Base-by-base conservation (phyloP, 176 grass and related monocot genomes). In the Sorghum bicolor region DNA sequence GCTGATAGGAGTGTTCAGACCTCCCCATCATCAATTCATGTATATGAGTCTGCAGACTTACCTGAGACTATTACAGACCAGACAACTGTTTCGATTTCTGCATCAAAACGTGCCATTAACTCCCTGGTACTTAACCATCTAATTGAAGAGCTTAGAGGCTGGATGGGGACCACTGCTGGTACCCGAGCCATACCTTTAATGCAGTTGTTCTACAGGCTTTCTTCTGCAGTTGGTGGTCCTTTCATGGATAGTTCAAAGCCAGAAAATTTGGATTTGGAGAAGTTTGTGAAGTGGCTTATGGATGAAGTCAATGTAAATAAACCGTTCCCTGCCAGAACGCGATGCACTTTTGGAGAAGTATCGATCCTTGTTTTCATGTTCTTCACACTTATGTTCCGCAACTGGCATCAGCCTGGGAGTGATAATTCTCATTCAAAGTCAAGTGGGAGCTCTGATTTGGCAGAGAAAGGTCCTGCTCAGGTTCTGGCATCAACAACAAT, bases 281-380 rank as follows among this genome's bases (percentile, higher is more conserved):
- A 86, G 77, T 95, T 98, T 88, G 96, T 98, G 22, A 95, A 88
- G 80, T 98, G 96, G 96, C 87, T 98, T 20, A 85, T 98, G 16
- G 90, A 92, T 80, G 96, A 98, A 82, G 90, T 98, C 78, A 93
- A 98, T 50, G 76, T 94, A 81, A 95, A 83, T 39, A 95, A 87
- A 89, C 91, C 84, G 41, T 98, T 98, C 84, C 91, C 91, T 86
- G 92, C 87, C 26, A 93, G 86, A 86, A 71, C 83, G 28, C 93
- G 93, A 58, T 95, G 84, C 64, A 78, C 87, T 78, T 95, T 98
- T 85, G 92, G 96, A 29, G 96, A 98, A 89, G 92, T 95, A 74
- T 84, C 80, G 11, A 98, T 98, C 73, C 96, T 98, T 85, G 83
- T 98, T 87, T 98, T 98, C 87, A 98, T 98, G 96, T 98, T 95